Base-by-base conservation (phyloP, 2,329 filamentous ascomycete species). In the Celoporthe dispersa region DNA sequence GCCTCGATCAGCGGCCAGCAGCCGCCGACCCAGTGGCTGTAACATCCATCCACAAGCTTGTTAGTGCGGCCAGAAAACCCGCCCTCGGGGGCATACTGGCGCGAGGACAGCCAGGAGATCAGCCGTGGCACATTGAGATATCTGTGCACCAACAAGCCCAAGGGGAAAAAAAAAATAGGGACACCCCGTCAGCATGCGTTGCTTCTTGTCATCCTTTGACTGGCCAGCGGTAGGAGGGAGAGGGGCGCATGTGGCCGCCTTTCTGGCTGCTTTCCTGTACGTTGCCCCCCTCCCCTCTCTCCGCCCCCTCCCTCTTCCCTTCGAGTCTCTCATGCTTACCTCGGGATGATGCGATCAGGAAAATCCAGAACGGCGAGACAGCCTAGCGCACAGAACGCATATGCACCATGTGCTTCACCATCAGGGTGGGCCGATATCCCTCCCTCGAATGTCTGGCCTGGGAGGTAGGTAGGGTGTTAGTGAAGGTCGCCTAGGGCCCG, bases 11-110 rank as follows among this genome's bases (percentile, higher is more conserved):
- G 82, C 61, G 95, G 91, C 93, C 94, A 99, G 83, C 94, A 98
- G 68, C 92, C 92, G 68, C 96, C 96, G 44, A 97, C 92, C 96
- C 96, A 99, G 81, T 98, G 95, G 79, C 93, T 97, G 83, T 99
- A 99, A 82, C 96, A 99, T 61, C 95, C 96, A 80, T 99, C 96
- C 41, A 98, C 96, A 41, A 99, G 87, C 83, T 99, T 99, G 85
- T 98, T 98, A 37, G 95, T 97, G 75, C 96, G 91, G 72, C 96
- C 96, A 55, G 93, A 92, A 78, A 97, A 94, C 48, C 96, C 96
- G 73, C 94, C 94, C 80, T 98, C 96, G 3, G 95, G 96, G 39
- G 90, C 90, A 79, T 95, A 92, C 80, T 99, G 96, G 71, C 94
- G 91, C 60, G 93, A 90, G 9, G 94, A 95, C 53, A 99, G 88